phyloP scores from a whole-genome alignment of 2,329 filamentous ascomycete genomes.

The Stemphylium vesicarium region DNA sequence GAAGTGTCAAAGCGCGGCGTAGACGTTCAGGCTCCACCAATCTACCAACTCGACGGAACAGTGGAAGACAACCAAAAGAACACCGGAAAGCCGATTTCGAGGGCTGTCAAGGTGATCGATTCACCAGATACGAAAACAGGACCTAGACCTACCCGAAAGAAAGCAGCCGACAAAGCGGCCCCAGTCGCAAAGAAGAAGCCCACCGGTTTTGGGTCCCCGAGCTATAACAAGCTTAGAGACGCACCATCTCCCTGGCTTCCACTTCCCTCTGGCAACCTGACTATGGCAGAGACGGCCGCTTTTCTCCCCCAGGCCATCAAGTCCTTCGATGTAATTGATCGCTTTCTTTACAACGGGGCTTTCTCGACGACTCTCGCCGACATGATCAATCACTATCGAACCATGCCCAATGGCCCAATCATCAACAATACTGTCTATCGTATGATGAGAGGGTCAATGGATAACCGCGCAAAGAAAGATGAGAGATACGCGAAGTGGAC shows the following conservation, averaged over 20 bases:
- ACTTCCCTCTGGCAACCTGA: conserved; percentile 34
- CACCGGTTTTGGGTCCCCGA: background rate
- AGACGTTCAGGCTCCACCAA: background rate
- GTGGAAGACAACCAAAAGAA: background rate
- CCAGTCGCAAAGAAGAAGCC: background rate
- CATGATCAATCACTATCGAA: conserved; percentile 29
- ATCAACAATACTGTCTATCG: conserved; percentile 21
- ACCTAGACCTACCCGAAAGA: background rate
- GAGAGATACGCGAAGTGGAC: conserved; percentile 23
- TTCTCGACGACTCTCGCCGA: conserved; percentile 2
- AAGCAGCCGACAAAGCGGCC: background rate
- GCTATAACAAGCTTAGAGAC: conserved; percentile 21
- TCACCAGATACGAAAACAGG: background rate
- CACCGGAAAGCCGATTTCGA: background rate
- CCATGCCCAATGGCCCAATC: conserved; percentile 15
- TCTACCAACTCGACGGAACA: conserved; percentile 9
- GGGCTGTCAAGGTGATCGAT: background rate
- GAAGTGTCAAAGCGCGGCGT: conserved; percentile 1
- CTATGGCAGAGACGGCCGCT: conserved; percentile 30
- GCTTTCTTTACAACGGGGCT: conserved; percentile 32
- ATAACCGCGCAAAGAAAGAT: conserved; percentile 14
- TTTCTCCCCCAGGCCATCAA: conserved; percentile 35
- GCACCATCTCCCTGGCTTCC: conserved; percentile 22
- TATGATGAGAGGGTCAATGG: conserved; percentile 27
- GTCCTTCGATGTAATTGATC: conserved; percentile 30